These are phyloP conservation scores for Stagonosporopsis chrysanthemi DNA, from an alignment of 2,329 filamentous ascomycete genomes.

Conservation along the genomic window DNA sequence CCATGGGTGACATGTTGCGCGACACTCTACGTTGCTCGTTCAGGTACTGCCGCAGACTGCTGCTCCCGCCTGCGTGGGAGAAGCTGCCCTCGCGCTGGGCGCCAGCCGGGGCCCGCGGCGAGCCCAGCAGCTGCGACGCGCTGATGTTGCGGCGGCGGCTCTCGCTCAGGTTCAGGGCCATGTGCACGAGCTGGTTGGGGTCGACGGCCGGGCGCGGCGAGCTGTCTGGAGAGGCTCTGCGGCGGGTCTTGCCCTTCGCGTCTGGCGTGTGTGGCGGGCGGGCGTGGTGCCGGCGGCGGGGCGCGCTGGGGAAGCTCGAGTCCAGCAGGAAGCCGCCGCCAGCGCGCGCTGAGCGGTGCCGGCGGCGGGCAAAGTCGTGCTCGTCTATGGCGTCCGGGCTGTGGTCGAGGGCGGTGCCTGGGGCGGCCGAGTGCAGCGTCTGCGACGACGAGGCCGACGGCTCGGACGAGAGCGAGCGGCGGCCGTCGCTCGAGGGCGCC, in stretches of 20 bases:
- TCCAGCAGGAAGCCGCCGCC: conserved; percentile 59
- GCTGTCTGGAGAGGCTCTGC: conserved; percentile 18
- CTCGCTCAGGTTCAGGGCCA: conserved; percentile 89
- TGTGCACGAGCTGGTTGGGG: conserved; percentile 87
- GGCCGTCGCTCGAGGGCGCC: conserved; percentile 43
- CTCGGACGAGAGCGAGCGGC: too few relatives aligned
- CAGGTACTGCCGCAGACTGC: conserved; percentile 72
- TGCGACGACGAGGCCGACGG: too few relatives aligned
- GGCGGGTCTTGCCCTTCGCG: conserved; percentile 43
- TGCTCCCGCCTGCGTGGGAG: conserved; percentile 56
- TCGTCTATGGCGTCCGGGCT: conserved; percentile 35
- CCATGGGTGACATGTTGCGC: conserved; percentile 67
- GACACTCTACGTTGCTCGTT: conserved; percentile 73
- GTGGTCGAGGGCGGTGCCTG: too few relatives aligned
- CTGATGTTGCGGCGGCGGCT: conserved; percentile 70
- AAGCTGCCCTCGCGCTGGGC: conserved; percentile 49
- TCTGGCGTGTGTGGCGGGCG: conserved; percentile 23
- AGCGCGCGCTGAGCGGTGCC: conserved; percentile 42
- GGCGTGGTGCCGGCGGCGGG: conserved; percentile 30
- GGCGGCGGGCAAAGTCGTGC: conserved; percentile 43
- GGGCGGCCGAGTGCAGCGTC: too few relatives aligned
- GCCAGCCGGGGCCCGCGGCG: conserved; percentile 58
- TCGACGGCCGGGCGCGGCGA: conserved; percentile 68
- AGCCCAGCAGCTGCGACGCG: conserved; percentile 62
- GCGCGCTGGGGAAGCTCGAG: conserved; percentile 42